Base-by-base conservation (phyloP, 2,329 filamentous ascomycete species). In the Ascosphaera aggregata region DNA sequence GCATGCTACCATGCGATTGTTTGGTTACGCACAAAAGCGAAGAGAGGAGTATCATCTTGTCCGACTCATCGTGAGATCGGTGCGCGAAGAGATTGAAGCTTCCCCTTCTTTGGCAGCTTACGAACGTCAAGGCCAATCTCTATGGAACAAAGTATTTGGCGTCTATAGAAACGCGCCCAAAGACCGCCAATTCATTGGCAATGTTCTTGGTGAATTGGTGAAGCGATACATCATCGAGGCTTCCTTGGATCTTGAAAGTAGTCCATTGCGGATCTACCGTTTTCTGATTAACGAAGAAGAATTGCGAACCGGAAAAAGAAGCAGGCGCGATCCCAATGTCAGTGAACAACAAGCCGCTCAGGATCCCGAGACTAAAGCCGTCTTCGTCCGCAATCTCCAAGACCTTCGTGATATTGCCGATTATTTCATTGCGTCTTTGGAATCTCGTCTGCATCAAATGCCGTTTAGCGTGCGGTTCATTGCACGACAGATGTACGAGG, bases 251-350 rank as follows among this genome's bases (percentile, higher is more conserved):
- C 66, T 98, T 18, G 89, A 98, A 58, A 94, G 86, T 54, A 89
- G 98, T 51, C 89, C 89, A 0, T 77, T 95, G 64, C 86, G 95
- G 49, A 98, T 98, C 41, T 95, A 98, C 58, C 73, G 80, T 34
- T 89, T 84, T 3, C 76, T 82, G 11, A 91, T 98, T 60, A 95
- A 91, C 61, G 93, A 98, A 49, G 86, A 95, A 56, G 89, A 98
- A 58, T 71, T 98, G 18, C 76, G 82, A 15, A 98, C 89, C 0
- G 89, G 89, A 3, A 73, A 74, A 46, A 73, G 81, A 16, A 93
- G 85, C 54, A 71, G 70, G 38, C 71, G 89, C 44, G 79, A 75
- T 24, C 72, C 81, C 11, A 84, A 94, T 47, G 76, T 98, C 24
- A 78, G 82, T 1, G 73, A 85, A 44, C 89, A 98, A 54, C 68